These are phyloP conservation scores for Amanita rubescens DNA, from an alignment of 768 basidiomycete genomes.

Conservation along the genomic window DNA sequence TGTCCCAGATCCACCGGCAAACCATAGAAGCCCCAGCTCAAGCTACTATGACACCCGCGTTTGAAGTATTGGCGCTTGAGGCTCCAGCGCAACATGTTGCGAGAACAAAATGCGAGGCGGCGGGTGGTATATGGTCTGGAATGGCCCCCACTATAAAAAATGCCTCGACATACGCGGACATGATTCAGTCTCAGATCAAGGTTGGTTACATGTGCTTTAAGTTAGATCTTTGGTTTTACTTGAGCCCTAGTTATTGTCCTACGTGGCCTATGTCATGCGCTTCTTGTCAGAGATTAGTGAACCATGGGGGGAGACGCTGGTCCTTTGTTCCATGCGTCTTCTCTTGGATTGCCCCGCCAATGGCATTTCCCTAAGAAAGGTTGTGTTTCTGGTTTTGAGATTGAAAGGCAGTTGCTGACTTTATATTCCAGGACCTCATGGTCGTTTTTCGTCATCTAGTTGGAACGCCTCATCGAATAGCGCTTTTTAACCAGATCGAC, in stretches of 20 bases:
- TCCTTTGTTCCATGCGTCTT: constrained; percentile 75
- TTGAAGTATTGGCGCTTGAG: constrained; percentile 71
- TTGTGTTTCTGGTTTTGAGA: constrained; percentile 18
- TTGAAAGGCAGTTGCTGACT: not conserved
- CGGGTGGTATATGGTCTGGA: constrained; percentile 77
- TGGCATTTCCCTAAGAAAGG: constrained; percentile 76
- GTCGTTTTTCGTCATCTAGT: constrained; percentile 89
- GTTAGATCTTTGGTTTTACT: not conserved
- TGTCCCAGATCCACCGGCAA: constrained; percentile 74
- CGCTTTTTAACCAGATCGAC: constrained; percentile 77
- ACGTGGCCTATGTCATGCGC: constrained; percentile 84
- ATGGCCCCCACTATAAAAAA: constrained; percentile 75
- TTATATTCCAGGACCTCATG: constrained; percentile 65
- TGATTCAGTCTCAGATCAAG: constrained; percentile 88
- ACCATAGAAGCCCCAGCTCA: constrained; percentile 61
- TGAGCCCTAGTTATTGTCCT: constrained; percentile 71
- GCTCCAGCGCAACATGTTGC: constrained; percentile 76
- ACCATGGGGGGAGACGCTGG: constrained; percentile 72
- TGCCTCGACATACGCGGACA: constrained; percentile 66
- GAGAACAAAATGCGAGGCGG: constrained; percentile 71
- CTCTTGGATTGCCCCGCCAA: constrained; percentile 91
- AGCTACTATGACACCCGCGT: constrained; percentile 67
- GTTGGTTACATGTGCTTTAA: constrained; percentile 30
- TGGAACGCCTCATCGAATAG: constrained; percentile 66
- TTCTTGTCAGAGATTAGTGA: constrained; percentile 51